Evolutionary conservation across 495 filamentous ascomycete genomes (phyloP).

Genomic region (Xylaria sp.): DNA sequence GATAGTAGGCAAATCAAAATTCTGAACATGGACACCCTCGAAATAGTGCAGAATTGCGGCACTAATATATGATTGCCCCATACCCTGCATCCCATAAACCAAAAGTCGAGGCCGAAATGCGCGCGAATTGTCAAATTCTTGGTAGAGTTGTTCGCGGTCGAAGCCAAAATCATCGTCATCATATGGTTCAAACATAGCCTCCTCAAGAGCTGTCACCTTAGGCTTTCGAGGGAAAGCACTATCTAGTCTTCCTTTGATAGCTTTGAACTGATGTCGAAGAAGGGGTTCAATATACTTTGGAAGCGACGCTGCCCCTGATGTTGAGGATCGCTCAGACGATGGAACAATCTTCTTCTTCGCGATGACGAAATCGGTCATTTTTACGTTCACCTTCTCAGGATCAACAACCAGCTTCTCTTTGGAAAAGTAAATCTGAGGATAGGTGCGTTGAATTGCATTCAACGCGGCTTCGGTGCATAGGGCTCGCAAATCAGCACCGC

Average conservation of each 20-base stretch:
- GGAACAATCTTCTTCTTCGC: slow-evolving; percentile 95
- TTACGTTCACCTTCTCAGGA: slow-evolving; percentile 79
- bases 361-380: slow-evolving; percentile 94
- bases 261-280: slow-evolving; percentile 71
- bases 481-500: slow-evolving; percentile 91
- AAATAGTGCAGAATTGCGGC: slow-evolving; percentile 87
- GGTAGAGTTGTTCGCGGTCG: slow-evolving; percentile 80
- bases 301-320: slow-evolving; percentile 79
- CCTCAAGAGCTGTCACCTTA: slow-evolving; percentile 85
- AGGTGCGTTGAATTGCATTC: slow-evolving; percentile 95
- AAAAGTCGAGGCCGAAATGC: slow-evolving; percentile 89
- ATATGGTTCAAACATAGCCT: slow-evolving; percentile 91
- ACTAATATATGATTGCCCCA: slow-evolving; percentile 93
- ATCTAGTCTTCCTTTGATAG: slow-evolving; percentile 71
- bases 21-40: slow-evolving; percentile 92
- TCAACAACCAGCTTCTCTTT: slow-evolving; percentile 90
- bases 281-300: slow-evolving; percentile 82
- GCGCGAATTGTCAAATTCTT: slow-evolving; percentile 88
- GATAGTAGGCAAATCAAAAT: slow-evolving; percentile 89
- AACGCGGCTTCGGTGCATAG: slow-evolving; percentile 97
- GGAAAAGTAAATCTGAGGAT: slow-evolving; percentile 94
- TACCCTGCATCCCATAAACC: slow-evolving; percentile 77
- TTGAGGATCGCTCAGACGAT: slow-evolving; percentile 86
- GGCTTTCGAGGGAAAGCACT: slow-evolving; percentile 83
- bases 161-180: slow-evolving; percentile 78